Conservation (phyloP, 2,329 filamentous ascomycete genomes). For the Dryadomyces quercus-mongolicae region DNA sequence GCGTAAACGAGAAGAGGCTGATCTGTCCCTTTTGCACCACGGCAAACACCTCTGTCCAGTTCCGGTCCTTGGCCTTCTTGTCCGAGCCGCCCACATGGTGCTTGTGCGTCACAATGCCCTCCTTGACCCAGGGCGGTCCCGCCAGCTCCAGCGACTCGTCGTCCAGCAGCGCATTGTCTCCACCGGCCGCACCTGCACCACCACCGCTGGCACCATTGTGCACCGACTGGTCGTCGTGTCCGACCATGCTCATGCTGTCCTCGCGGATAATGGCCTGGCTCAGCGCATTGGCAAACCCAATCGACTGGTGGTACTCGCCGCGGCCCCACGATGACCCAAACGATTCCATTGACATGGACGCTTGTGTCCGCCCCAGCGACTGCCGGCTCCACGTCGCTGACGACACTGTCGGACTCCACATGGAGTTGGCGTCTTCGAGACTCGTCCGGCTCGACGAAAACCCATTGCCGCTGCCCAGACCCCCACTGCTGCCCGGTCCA, state of each 20-base stretch:
- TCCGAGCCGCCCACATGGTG: constrained; percentile 86
- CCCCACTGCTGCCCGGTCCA: constrained; percentile 20
- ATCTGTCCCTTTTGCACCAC: constrained; percentile 92
- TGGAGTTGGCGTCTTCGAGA: constrained; percentile 77
- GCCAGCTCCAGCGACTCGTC: constrained; percentile 86
- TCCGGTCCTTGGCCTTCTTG: constrained; percentile 85
- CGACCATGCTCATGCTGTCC: constrained; percentile 35
- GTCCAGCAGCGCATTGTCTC: constrained; percentile 58
- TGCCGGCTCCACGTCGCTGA: constrained; percentile 96
- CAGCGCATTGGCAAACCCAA: constrained; percentile 92
- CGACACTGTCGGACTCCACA: constrained; percentile 75
- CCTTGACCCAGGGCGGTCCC: constrained; percentile 96
- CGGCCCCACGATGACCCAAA: constrained; percentile 55
- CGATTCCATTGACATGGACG: constrained; percentile 85
- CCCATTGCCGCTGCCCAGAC: constrained; percentile 43
- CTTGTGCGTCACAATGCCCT: constrained; percentile 91
- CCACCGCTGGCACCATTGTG: constrained; percentile 10
- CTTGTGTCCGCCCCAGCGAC: constrained; percentile 80
- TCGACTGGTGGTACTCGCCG: constrained; percentile 85
- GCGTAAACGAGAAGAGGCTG: constrained; percentile 84
- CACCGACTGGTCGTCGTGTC: constrained; percentile 18
- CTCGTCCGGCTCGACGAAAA: constrained; percentile 88
- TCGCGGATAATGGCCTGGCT: constrained; percentile 95
- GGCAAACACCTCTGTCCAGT: constrained; percentile 91
- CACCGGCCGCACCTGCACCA: constrained; percentile 9